Evolutionary conservation across 2,329 filamentous ascomycete species (phyloP).

Genomic region (Beauveria rudraprayagi): DNA sequence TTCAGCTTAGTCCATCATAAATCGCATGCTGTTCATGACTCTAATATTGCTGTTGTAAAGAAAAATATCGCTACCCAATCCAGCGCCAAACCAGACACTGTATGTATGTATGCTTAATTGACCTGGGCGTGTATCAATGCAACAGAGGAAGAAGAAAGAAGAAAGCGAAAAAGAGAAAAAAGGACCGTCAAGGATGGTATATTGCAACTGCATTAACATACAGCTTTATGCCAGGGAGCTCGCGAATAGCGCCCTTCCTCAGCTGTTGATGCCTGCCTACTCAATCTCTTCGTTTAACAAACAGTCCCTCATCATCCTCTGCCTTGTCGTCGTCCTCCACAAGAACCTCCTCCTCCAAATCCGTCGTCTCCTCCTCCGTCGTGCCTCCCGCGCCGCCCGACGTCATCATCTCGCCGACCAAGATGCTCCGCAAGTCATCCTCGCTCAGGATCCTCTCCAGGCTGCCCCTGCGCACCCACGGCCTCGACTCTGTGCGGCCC

Average conservation of each 20-base stretch:
- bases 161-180: neutral
- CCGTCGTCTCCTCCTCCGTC: conserved; percentile 30
- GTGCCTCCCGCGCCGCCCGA: conserved; percentile 13
- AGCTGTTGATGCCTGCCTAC: neutral
- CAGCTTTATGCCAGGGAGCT: neutral
- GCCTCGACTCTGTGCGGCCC: conserved; percentile 46
- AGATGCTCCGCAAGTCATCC: conserved; percentile 46
- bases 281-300: neutral
- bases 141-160: neutral
- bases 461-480: conserved; percentile 39
- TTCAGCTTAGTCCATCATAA: neutral
- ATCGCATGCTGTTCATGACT: neutral
- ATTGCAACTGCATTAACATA: too few relatives aligned
- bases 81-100: conserved; percentile 4
- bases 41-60: neutral
- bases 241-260: too few relatives aligned
- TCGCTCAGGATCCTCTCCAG: conserved; percentile 55
- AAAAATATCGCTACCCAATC: neutral
- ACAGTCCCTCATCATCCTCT: conserved; percentile 2
- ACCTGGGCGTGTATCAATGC: neutral
- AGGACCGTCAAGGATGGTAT: too few relatives aligned
- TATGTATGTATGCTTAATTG: neutral
- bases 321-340: conserved; percentile 22
- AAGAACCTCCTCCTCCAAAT: conserved; percentile 11
- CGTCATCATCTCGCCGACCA: conserved; percentile 29